Evolutionary conservation across 1,284 basidiomycete genomes (phyloP).

Genomic region (Polyporus tsugae): DNA sequence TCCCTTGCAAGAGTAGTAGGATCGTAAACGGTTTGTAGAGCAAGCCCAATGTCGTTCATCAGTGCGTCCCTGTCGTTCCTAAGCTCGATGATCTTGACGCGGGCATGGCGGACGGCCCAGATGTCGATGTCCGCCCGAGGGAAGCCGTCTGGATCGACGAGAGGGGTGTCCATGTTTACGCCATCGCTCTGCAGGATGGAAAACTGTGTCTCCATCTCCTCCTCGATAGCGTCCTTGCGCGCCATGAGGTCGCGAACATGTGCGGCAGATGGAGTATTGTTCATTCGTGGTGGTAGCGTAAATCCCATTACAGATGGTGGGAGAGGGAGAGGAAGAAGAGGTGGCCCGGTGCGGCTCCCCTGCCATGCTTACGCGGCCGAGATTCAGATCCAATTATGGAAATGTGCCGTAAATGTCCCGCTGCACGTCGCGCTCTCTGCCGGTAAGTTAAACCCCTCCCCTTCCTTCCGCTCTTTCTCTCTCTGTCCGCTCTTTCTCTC

Average conservation of each 20-base stretch:
- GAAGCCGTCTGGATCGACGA: conserved; percentile 87
- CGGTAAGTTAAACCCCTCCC: background rate
- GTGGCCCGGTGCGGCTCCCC: too few relatives aligned
- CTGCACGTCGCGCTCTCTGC: background rate
- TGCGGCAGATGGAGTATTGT: conserved; percentile 53
- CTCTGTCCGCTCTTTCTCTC: background rate
- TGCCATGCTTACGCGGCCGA: conserved; percentile 8
- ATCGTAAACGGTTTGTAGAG: conserved; percentile 73
- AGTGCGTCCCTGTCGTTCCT: conserved; percentile 78
- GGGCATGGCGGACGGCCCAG: conserved; percentile 80
- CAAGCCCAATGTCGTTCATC: conserved; percentile 72
- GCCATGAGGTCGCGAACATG: conserved; percentile 65
- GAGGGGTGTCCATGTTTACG: conserved; percentile 70
- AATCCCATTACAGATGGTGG: conserved; percentile 50
- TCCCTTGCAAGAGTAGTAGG: conserved; percentile 45
- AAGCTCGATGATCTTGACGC: conserved; percentile 76
- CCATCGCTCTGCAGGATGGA: conserved; percentile 67
- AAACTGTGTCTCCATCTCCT: conserved; percentile 65
- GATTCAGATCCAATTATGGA: background rate
- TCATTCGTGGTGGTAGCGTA: conserved; percentile 50
- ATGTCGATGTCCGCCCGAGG: conserved; percentile 87
- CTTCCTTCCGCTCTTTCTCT: background rate
- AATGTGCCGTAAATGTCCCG: conserved; percentile 5
- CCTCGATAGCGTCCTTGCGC: conserved; percentile 70
- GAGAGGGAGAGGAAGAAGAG: conserved; percentile 14